These are phyloP conservation scores for Collybia nuda DNA, from an alignment of 768 basidiomycete genomes.

Conservation along the genomic window DNA sequence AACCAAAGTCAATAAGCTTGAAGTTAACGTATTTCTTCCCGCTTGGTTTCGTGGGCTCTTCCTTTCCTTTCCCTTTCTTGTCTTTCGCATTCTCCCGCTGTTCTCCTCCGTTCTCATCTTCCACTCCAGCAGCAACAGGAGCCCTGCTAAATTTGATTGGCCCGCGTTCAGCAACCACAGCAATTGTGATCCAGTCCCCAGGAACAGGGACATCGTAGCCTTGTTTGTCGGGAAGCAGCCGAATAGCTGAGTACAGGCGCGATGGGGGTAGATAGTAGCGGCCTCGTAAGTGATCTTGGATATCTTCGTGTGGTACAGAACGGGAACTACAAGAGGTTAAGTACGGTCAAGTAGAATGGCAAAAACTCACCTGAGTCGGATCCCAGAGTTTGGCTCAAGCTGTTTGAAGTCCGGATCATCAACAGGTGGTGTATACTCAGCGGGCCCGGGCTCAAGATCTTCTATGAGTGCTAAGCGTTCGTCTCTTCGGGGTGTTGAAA, in stretches of 20 bases:
- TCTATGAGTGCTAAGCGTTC: constrained; percentile 73
- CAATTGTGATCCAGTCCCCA: constrained; percentile 95
- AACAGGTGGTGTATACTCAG: constrained; percentile 64
- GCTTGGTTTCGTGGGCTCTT: constrained; percentile 34
- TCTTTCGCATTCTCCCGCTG: constrained; percentile 17
- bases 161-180: constrained; percentile 90
- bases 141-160: constrained; percentile 72
- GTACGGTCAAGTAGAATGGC: constrained; percentile 1
- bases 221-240: constrained; percentile 73
- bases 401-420: constrained; percentile 78
- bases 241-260: constrained; percentile 81
- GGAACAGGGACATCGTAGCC: constrained; percentile 90
- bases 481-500: constrained; percentile 40
- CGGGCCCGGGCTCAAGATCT: constrained; percentile 75
- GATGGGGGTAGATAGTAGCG: constrained; percentile 91
- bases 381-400: constrained; percentile 90
- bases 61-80: constrained; percentile 36
- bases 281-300: constrained; percentile 78
- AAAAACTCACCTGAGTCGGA: constrained; percentile 70
- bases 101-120: constrained; percentile 36
- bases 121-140: constrained; percentile 54
- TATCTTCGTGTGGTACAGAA: constrained; percentile 65
- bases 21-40: constrained; percentile 87
- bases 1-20: constrained; percentile 81
- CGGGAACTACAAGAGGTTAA: constrained; percentile 58